These are phyloP conservation scores for Ogataea philodendri DNA, from an alignment of 805 yeast species.

Conservation along the genomic window DNA sequence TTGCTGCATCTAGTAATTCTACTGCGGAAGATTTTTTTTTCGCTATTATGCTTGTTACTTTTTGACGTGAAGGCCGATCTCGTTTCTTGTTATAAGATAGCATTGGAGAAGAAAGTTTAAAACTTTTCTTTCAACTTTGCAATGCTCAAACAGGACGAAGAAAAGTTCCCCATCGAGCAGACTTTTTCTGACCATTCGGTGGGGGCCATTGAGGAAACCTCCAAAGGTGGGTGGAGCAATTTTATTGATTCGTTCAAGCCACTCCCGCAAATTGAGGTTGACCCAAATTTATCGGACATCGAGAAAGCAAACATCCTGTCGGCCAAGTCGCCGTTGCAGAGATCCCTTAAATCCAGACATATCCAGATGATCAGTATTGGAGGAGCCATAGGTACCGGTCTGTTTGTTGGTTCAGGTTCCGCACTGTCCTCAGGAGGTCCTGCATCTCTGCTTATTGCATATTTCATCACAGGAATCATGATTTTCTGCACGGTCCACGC, in stretches of 20 bases:
- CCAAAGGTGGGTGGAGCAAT: constrained; percentile 9
- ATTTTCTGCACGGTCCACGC: constrained; percentile 58
- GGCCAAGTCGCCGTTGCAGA: constrained; percentile 43
- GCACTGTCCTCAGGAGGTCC: constrained; percentile 66
- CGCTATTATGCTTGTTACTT: too few species aligned
- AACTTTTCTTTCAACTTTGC: neutral
- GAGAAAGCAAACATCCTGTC: constrained; percentile 42
- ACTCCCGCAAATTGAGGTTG: constrained; percentile 33
- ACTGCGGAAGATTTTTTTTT: too few species aligned
- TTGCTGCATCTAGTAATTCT: too few species aligned
- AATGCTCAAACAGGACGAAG: constrained; percentile 1
- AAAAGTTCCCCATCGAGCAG: too few species aligned
- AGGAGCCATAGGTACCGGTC: constrained; percentile 75
- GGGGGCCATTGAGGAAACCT: constrained; percentile 17
- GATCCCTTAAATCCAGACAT: constrained; percentile 57
- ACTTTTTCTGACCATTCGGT: neutral
- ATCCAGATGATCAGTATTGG: constrained; percentile 74
- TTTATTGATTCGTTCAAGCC: constrained; percentile 26
- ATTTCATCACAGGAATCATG: constrained; percentile 52
- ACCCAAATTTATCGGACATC: constrained; percentile 36
- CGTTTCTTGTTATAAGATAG: too few species aligned
- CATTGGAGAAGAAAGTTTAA: too few species aligned
- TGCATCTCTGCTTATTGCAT: constrained; percentile 55
- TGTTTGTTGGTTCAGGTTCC: constrained; percentile 65
- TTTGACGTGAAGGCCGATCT: too few species aligned